Percentiles rank a stretch among this genome's conserved stretches.
Conservation (phyloP, 306 rosid genomes). For the Medicago arabica region DNA sequence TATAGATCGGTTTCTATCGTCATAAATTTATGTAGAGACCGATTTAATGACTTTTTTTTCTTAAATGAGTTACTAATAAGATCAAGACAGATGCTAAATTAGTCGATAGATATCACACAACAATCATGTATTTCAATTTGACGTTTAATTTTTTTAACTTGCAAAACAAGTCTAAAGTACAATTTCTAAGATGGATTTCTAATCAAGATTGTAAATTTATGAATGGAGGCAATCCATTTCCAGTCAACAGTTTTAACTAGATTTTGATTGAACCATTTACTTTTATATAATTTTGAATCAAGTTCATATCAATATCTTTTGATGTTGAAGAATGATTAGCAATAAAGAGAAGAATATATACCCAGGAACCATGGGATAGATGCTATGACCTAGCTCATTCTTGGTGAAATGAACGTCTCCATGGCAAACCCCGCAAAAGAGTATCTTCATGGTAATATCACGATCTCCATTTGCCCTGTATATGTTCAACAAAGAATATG, state of each 20-base stretch:
- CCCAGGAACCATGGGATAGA: conserved; percentile 29
- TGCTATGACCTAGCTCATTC: neutral
- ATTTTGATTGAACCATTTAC: neutral
- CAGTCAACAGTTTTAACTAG: neutral
- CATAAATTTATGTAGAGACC: no score
- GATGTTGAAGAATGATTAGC: neutral
- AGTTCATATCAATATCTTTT: neutral
- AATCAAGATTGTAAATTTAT: no score
- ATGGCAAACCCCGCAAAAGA: conserved; percentile 34
- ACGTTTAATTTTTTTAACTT: no score
- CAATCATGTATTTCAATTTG: no score
- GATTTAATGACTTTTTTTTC: neutral
- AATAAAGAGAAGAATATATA: neutral
- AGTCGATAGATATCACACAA: no score
- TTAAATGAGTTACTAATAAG: neutral
- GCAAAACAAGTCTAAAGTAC: neutral
- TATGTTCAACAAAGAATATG: no score
- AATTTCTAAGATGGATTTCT: neutral
- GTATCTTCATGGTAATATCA: conserved; percentile 27
- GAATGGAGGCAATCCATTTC: neutral
- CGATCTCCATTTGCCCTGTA: neutral
- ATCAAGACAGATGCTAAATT: no score
- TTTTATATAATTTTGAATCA: no score
- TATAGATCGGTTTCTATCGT: no score
- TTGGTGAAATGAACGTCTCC: conserved; percentile 9